phyloP scores from a whole-genome alignment of 768 basidiomycete genomes.

The Chalciporus piperatus region DNA sequence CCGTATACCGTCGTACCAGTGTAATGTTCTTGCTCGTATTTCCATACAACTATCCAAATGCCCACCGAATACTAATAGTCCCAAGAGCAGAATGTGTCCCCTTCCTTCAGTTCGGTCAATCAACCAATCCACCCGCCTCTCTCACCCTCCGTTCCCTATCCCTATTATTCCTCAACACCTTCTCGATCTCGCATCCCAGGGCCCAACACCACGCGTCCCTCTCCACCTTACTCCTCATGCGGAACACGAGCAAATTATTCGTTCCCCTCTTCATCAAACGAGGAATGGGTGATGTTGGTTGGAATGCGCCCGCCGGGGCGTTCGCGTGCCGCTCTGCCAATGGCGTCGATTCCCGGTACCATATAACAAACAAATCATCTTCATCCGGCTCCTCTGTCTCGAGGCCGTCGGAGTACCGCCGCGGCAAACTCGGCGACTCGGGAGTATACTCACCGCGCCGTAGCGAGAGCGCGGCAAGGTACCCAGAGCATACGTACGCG shows the following conservation, averaged over 20 bases:
- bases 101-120: conserved; percentile 19
- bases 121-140: conserved; percentile 57
- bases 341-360: conserved; percentile 48
- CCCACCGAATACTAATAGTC: too few species aligned
- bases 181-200: conserved; percentile 86
- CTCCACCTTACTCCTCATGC: conserved; percentile 81
- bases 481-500: conserved; percentile 85
- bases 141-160: conserved; percentile 66
- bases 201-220: conserved; percentile 96
- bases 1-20: background rate
- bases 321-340: conserved; percentile 13
- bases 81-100: too few species aligned
- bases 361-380: conserved; percentile 84
- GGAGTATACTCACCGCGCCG: conserved; percentile 63
- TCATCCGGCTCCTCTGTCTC: conserved; percentile 86
- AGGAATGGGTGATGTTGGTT: conserved; percentile 37
- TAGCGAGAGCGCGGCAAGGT: conserved; percentile 66
- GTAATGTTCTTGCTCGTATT: conserved; percentile 9
- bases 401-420: conserved; percentile 87
- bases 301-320: conserved; percentile 16
- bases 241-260: conserved; percentile 61
- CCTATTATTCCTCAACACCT: conserved; percentile 57
- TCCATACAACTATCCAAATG: too few species aligned
- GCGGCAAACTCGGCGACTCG: conserved; percentile 49
- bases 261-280: conserved; percentile 47